Evolutionary conservation across 108 stramenopile genomes (phyloP), one percentile per base, ranked within the genome.

Genomic region (Cyclotella distinguenda): DNA sequence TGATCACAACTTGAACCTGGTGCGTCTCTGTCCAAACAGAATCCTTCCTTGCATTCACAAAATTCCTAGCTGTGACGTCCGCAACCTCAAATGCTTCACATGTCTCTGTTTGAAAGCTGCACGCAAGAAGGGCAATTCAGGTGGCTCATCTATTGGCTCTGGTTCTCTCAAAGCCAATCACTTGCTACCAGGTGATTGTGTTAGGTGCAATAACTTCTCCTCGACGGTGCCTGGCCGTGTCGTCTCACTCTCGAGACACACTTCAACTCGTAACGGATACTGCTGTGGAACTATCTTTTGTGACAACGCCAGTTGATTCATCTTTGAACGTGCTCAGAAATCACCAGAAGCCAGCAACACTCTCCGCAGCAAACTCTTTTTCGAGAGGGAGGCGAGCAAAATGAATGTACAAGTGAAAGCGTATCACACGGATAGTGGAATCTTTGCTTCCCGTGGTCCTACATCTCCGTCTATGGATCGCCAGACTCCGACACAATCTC

Each of bases 221-320:
- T 73, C 65, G 11, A 0, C 52, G 16, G 34, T 74, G 1, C 66
- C 40, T 22, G 84, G 84, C 11, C 49, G 81, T 13, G 70, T 80
- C 0, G 23, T 18, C 0, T 28, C 70, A 16, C 51, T 70, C 0
- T 56, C 45, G 22, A 82, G 85, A n/a, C 55, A 65, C 22, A 77
- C 73, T 22, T 32, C 30, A 2, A 10, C 51, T 2, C 11, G 44
- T 0, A 5, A 40, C n/a, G 47, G 42, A 4, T 47, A 70, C 15
- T 56, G 5, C 13, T 64, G 80, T 12, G 85, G 85, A 4, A 62
- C 81, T 1, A 64, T 85, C 23, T 82, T 77, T 36, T 35, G 52
- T 39, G 81, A 85, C 40, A 60, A 78, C 50, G 78, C 78, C 3
- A 63, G 28, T 21, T 39, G 68, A 0, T 31, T 36, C 7, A 52